These are phyloP conservation scores for Spiromastix sp. DNA, from an alignment of 2,329 filamentous ascomycete species.

Conservation along the genomic window DNA sequence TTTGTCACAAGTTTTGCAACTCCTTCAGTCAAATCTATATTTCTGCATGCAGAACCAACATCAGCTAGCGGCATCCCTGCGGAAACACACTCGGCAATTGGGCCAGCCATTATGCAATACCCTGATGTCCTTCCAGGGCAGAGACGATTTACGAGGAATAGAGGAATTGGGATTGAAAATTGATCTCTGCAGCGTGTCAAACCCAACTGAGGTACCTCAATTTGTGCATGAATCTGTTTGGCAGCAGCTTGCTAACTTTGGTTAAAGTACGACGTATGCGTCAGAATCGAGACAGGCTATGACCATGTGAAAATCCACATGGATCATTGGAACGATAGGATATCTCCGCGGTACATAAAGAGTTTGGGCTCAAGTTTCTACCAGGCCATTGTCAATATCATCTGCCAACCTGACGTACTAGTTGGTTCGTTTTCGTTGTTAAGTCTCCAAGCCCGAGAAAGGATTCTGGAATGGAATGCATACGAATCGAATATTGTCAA, in stretches of 20 bases:
- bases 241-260: background rate
- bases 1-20: background rate
- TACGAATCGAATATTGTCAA: slow-evolving; percentile 13
- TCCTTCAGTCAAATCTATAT: background rate
- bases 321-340: too few relatives aligned
- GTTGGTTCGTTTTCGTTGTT: slow-evolving; percentile 22
- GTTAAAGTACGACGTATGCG: slow-evolving; percentile 16
- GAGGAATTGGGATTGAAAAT: background rate
- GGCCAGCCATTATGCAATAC: background rate
- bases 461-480: background rate
- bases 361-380: slow-evolving; percentile 26
- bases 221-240: background rate
- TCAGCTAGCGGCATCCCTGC: background rate
- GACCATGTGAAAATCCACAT: slow-evolving; percentile 38
- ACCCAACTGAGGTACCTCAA: background rate
- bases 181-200: background rate
- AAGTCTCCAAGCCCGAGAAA: slow-evolving; percentile 15
- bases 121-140: background rate
- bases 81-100: background rate
- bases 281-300: slow-evolving; percentile 19
- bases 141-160: background rate
- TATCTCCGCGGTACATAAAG: too few relatives aligned
- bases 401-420: slow-evolving; percentile 6
- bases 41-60: slow-evolving; percentile 1
- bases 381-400: slow-evolving; percentile 21